Evolutionary conservation across 2,329 filamentous ascomycete species (phyloP).

Genomic region (Xylaria sp.): DNA sequence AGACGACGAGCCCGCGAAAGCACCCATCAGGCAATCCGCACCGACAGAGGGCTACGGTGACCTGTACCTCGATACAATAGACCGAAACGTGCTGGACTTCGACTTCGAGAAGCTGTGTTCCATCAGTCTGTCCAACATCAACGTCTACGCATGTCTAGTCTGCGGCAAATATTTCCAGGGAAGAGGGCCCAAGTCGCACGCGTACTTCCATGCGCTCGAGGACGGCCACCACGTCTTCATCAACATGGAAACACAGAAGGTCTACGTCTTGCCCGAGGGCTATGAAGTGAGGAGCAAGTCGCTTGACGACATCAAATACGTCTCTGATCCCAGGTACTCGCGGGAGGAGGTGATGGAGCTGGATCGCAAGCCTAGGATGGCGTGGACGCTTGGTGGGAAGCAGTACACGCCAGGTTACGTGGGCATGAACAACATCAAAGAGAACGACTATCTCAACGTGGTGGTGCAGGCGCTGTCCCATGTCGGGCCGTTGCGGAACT

Average conservation of each 20-base stretch:
- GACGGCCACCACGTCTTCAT: slow-evolving; percentile 97
- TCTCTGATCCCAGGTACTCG: slow-evolving; percentile 88
- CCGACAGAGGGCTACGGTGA: slow-evolving; percentile 92
- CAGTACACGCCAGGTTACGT: slow-evolving; percentile 94
- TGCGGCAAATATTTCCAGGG: slow-evolving; percentile 99
- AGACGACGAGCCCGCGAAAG: slow-evolving; percentile 52
- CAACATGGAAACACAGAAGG: slow-evolving; percentile 93
- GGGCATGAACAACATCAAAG: slow-evolving; percentile 99
- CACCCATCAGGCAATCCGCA: slow-evolving; percentile 75
- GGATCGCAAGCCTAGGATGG: slow-evolving; percentile 71
- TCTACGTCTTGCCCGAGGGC: slow-evolving; percentile 92
- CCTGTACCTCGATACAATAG: slow-evolving; percentile 96
- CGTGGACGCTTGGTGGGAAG: slow-evolving; percentile 83
- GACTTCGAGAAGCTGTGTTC: slow-evolving; percentile 99
- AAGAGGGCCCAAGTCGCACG: slow-evolving; percentile 90
- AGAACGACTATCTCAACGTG: slow-evolving; percentile 98
- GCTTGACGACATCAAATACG: slow-evolving; percentile 97
- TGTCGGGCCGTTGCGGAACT: slow-evolving; percentile 89
- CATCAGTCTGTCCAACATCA: slow-evolving; percentile 95
- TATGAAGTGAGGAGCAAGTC: slow-evolving; percentile 97
- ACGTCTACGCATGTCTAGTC: slow-evolving; percentile 96
- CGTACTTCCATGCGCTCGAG: slow-evolving; percentile 97
- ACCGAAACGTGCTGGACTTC: slow-evolving; percentile 92
- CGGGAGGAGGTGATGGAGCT: slow-evolving; percentile 82
- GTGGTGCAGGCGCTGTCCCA: slow-evolving; percentile 92